Evolutionary conservation across 2,329 filamentous ascomycete species (phyloP).

Genomic region (Sarocladium brachiariae): DNA sequence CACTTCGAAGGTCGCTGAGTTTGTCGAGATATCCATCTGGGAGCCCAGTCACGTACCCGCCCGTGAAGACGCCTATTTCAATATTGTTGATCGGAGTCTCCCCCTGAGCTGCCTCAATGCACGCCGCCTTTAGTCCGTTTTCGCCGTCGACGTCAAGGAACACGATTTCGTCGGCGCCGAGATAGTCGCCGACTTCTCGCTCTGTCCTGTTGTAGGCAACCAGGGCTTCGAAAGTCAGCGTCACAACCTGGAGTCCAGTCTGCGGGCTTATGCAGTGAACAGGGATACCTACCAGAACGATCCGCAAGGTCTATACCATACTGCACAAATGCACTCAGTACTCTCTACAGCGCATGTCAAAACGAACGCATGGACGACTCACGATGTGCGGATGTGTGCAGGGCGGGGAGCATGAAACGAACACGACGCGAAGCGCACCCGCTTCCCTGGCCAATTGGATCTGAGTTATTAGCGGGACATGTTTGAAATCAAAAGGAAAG

Average conservation of each 20-base stretch:
- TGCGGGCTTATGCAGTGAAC: background rate
- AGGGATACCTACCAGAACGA: slow-evolving; percentile 22
- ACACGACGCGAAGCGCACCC: slow-evolving; percentile 74
- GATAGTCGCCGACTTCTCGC: slow-evolving; percentile 34
- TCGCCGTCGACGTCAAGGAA: slow-evolving; percentile 58
- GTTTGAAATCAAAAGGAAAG: background rate
- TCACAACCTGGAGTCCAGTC: background rate
- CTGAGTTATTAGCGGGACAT: slow-evolving; percentile 12
- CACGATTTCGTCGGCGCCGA: slow-evolving; percentile 47
- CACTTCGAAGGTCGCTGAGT: too few species aligned
- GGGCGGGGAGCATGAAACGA: slow-evolving; percentile 74
- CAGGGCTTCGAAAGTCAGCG: slow-evolving; percentile 25
- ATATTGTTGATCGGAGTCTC: too few species aligned
- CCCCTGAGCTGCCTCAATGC: too few species aligned
- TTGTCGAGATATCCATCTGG: too few species aligned
- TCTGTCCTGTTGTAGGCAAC: slow-evolving; percentile 34
- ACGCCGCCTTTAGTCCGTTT: slow-evolving; percentile 76
- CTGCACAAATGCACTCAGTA: background rate
- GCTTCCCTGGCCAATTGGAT: slow-evolving; percentile 72
- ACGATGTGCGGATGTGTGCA: slow-evolving; percentile 86
- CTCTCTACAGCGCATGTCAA: background rate
- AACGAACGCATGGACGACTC: background rate
- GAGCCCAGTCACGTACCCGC: too few species aligned
- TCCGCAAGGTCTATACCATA: slow-evolving; percentile 40
- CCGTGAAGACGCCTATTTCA: too few species aligned